Conservation (phyloP, 805 yeast species). For the Candida ficus region DNA sequence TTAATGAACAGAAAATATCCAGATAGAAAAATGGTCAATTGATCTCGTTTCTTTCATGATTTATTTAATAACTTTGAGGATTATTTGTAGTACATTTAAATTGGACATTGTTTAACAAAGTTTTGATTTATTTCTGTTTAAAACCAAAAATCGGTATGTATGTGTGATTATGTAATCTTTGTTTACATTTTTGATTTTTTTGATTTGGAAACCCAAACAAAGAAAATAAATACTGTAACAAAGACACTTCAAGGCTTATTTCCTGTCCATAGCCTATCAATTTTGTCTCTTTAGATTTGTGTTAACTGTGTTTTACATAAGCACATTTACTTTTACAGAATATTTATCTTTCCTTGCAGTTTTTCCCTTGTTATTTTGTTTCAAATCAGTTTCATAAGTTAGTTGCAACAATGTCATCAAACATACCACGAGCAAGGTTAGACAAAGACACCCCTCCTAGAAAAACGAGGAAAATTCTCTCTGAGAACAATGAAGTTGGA, state of each 20-base stretch:
- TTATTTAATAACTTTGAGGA: no score
- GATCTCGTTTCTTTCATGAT: no score
- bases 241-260: no score
- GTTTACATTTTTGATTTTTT: neutral
- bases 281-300: no score
- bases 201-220: neutral
- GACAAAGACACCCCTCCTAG: conserved; percentile 18
- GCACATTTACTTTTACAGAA: no score
- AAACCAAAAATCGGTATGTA: no score
- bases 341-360: no score
- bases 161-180: neutral
- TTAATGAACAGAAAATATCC: conserved; percentile 5
- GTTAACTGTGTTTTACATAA: no score
- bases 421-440: conserved; percentile 11
- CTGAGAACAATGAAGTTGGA: conserved; percentile 14
- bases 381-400: neutral
- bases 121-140: no score
- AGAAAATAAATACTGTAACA: neutral
- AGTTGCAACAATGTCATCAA: conserved; percentile 9
- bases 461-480: conserved; percentile 20
- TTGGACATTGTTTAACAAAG: no score
- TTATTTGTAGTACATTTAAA: neutral
- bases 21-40: neutral
- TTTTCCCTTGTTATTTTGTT: neutral
- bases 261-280: no score